Conservation (phyloP, 1,139 yeast genomes). For the Candida smagusa region DNA sequence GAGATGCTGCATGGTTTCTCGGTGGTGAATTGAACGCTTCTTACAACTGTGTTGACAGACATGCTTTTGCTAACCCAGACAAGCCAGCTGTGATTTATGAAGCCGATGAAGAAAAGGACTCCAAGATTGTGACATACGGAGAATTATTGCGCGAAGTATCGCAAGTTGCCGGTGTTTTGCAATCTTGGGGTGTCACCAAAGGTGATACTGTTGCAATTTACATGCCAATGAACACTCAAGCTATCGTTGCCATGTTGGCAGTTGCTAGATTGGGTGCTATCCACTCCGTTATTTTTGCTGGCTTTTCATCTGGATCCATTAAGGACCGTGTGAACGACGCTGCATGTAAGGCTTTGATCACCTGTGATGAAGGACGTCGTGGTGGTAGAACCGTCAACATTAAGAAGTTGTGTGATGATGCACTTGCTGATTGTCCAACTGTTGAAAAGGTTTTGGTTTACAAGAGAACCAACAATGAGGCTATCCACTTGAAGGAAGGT, state of each 20-base stretch:
- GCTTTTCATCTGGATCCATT: slow-evolving; percentile 92
- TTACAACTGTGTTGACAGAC: slow-evolving; percentile 95
- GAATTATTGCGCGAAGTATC: slow-evolving; percentile 86
- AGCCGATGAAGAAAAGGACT: slow-evolving; percentile 87
- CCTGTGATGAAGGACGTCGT: slow-evolving; percentile 95
- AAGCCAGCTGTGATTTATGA: slow-evolving; percentile 90
- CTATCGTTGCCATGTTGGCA: slow-evolving; percentile 90
- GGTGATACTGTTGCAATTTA: slow-evolving; percentile 97
- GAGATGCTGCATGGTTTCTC: slow-evolving; percentile 89
- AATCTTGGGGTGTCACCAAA: slow-evolving; percentile 81
- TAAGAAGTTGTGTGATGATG: slow-evolving; percentile 93
- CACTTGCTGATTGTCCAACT: slow-evolving; percentile 70
- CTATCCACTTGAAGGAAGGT: slow-evolving; percentile 67
- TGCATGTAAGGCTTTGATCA: slow-evolving; percentile 80
- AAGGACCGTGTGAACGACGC: slow-evolving; percentile 91
- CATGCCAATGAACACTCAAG: slow-evolving; percentile 97
- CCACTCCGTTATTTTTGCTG: slow-evolving; percentile 96
- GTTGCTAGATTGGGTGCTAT: slow-evolving; percentile 94
- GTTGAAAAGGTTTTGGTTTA: slow-evolving; percentile 83
- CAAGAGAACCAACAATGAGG: slow-evolving; percentile 76
- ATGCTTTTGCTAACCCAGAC: slow-evolving; percentile 82
- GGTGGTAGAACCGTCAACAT: slow-evolving; percentile 92
- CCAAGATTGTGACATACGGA: slow-evolving; percentile 72
- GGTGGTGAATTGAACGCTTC: slow-evolving; percentile 93
- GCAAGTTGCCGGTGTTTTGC: slow-evolving; percentile 82